Percentiles rank a stretch among this genome's conserved stretches.
phyloP scores from a whole-genome alignment of 192 early-diverging fungal species.

The Diversispora epigaea region DNA sequence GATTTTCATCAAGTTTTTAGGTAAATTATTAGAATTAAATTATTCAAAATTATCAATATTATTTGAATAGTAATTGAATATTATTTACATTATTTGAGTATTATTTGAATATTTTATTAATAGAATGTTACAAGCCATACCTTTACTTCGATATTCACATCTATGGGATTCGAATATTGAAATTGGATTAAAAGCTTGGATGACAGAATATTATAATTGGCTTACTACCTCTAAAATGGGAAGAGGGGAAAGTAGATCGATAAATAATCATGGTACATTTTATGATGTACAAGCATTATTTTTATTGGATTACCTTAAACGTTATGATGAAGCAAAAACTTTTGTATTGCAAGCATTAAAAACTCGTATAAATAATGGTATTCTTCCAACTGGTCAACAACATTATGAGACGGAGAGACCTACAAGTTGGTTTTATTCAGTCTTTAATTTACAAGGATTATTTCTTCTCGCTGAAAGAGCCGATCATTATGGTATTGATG shows the following conservation, averaged over 20 bases:
- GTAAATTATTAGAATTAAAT: too few relatives aligned
- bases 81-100: conserved; percentile 1
- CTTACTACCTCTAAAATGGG: conserved; percentile 37
- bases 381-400: conserved; percentile 42
- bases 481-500: conserved; percentile 40
- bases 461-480: conserved; percentile 45
- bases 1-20: conserved; percentile 47
- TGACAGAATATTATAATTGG: conserved; percentile 42
- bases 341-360: conserved; percentile 34
- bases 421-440: conserved; percentile 52
- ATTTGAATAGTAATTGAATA: too few relatives aligned
- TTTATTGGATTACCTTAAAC: conserved; percentile 47
- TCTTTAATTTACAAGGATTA: conserved; percentile 49
- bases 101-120: background rate
- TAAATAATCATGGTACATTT: conserved; percentile 61
- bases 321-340: conserved; percentile 35
- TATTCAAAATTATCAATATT: too few relatives aligned
- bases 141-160: conserved; percentile 38
- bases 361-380: conserved; percentile 45
- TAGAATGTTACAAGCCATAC: conserved; percentile 45
- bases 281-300: conserved; percentile 53
- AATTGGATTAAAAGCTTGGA: conserved; percentile 41
- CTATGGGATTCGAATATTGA: conserved; percentile 38
- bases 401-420: conserved; percentile 47
- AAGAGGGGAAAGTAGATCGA: conserved; percentile 35